phyloP scores from a whole-genome alignment of 2,329 filamentous ascomycete species.

The Nigrograna mackinnonii region DNA sequence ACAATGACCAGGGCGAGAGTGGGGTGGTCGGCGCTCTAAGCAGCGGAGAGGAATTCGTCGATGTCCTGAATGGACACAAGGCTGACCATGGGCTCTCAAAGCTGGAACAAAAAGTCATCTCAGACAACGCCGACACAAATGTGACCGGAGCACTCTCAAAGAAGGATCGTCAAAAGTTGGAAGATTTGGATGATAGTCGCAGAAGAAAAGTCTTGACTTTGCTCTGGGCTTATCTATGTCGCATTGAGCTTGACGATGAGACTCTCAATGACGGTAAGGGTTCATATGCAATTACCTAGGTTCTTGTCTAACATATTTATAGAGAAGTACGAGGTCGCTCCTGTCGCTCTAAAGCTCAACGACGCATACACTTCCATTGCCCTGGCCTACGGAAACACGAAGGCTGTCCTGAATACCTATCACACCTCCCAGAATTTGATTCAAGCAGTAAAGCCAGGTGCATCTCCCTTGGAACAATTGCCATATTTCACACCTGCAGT shows the following conservation, averaged over 20 bases:
- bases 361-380: conserved; percentile 86
- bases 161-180: conserved; percentile 77
- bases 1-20: conserved; percentile 78
- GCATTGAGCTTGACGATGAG: conserved; percentile 80
- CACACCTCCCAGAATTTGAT: conserved; percentile 83
- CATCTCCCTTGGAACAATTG: conserved; percentile 88
- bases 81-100: conserved; percentile 80
- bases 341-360: conserved; percentile 82
- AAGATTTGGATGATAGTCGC: conserved; percentile 77
- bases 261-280: conserved; percentile 67
- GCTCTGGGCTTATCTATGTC: conserved; percentile 92
- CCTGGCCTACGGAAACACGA: conserved; percentile 83
- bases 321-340: conserved; percentile 87
- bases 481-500: conserved; percentile 76
- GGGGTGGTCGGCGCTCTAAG: conserved; percentile 82
- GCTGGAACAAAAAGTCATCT: conserved; percentile 79
- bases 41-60: conserved; percentile 82
- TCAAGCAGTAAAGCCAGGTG: conserved; percentile 81
- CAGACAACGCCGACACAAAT: conserved; percentile 57
- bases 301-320: conserved; percentile 16
- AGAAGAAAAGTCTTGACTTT: conserved; percentile 86
- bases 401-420: conserved; percentile 81
- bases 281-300: neutral
- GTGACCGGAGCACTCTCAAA: conserved; percentile 64
- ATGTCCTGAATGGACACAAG: conserved; percentile 75